Base-by-base conservation (phyloP, 192 early-diverging fungal species). In the Phlyctochytrium arcticum region DNA sequence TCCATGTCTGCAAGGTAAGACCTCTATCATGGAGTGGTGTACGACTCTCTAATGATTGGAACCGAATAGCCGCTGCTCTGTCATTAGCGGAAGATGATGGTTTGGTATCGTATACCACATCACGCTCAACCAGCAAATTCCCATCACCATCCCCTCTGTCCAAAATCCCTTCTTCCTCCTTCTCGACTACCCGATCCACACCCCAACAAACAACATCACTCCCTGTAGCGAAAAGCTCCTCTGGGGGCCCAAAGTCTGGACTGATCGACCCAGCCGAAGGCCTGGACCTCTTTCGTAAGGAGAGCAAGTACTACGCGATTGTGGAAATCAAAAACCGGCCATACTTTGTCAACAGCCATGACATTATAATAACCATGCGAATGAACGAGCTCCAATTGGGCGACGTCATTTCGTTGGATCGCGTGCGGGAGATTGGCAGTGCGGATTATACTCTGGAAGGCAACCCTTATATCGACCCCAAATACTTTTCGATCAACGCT, bases 281-380 rank as follows among this genome's bases (percentile, higher is more conserved):
- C 10, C 72, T 82, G 19, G 36, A 31, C 27, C 60, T 66, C 4
- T 56, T 82, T n/a, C 71, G 65, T 7, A 32, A 46, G 48, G 64
- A 75, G 44, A 61, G 29, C 8, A 26, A 34, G 12, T 88, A 88
- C 73, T 93, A 89, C 69, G 93, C 94, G 3, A 91, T 93, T 26
- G 88, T 92, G 8, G 90, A 95, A 54, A 84, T 98, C 58, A 87
- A 90, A 50, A 84, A 83, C 55, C 85, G 90, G n/a, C 93, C 89
- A 6, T 95, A 89, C 74, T 83, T 92, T 51, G 90, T 96, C 19
- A 86, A 90, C 17, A 76, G 88, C 58, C 90, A 93, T 75, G 96
- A 98, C 69, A 78, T 94, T 50, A 84, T 98, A 36, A 76, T 94
- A 10, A 83, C 90, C 36, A 83, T 89, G 71, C 72, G 90, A 19